These are phyloP conservation scores for Quercus ilex DNA, from an alignment of 306 rosid species.

Conservation along the genomic window DNA sequence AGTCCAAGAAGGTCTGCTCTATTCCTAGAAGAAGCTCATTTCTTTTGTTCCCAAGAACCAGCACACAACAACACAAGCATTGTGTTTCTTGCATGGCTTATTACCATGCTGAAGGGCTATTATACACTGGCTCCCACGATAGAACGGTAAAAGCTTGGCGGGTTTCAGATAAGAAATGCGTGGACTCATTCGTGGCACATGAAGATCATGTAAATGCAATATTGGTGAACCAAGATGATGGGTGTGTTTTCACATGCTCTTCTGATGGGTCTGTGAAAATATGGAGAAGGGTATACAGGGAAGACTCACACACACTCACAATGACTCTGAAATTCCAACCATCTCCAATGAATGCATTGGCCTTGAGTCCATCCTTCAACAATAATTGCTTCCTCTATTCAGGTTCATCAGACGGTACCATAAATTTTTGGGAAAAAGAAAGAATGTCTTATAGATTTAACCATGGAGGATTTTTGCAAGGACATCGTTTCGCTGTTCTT, in stretches of 20 bases:
- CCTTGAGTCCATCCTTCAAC: slow-evolving; percentile 41
- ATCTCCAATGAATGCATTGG: slow-evolving; percentile 52
- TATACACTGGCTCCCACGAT: slow-evolving; percentile 66
- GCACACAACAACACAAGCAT: slow-evolving; percentile 38
- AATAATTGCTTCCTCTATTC: slow-evolving; percentile 52
- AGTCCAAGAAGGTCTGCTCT: slow-evolving; percentile 46
- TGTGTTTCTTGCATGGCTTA: slow-evolving; percentile 63
- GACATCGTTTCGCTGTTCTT: slow-evolving; percentile 62
- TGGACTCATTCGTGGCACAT: slow-evolving; percentile 60
- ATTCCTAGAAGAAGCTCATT: slow-evolving; percentile 47
- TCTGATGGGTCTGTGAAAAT: slow-evolving; percentile 65
- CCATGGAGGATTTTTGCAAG: slow-evolving; percentile 71
- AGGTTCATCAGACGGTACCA: slow-evolving; percentile 62
- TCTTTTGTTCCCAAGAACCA: slow-evolving; percentile 25
- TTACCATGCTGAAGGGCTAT: slow-evolving; percentile 61
- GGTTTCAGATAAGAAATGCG: slow-evolving; percentile 42
- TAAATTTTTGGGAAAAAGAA: slow-evolving; percentile 73
- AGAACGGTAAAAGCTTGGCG: slow-evolving; percentile 62
- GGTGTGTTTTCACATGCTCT: slow-evolving; percentile 71
- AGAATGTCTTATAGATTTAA: slow-evolving; percentile 53
- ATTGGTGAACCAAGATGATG: slow-evolving; percentile 70
- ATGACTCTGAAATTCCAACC: slow-evolving; percentile 59
- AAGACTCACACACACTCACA: slow-evolving; percentile 67
- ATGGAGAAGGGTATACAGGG: slow-evolving; percentile 72
- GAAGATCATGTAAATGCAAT: slow-evolving; percentile 48